These are phyloP conservation scores for Collybia sordida DNA, from an alignment of 768 basidiomycete genomes.

Conservation along the genomic window DNA sequence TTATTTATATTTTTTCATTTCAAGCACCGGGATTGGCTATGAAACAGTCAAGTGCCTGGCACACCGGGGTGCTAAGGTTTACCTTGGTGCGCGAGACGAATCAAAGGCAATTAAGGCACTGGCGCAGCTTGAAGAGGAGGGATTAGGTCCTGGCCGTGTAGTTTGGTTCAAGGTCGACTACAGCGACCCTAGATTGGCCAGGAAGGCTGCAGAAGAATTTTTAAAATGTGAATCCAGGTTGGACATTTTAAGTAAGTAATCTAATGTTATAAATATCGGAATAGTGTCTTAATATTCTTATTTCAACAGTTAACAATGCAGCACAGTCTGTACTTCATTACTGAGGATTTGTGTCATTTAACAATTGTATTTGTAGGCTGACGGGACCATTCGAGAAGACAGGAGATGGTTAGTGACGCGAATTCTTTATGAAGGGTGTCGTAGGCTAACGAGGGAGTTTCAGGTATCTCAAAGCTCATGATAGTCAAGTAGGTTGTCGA, in stretches of 20 bases:
- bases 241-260: slow-evolving; percentile 18
- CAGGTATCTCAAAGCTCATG: slow-evolving; percentile 15
- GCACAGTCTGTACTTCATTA: slow-evolving; percentile 14
- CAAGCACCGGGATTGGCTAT: slow-evolving; percentile 47
- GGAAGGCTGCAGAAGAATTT: slow-evolving; percentile 33
- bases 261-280: neutral
- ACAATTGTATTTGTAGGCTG: slow-evolving; percentile 9
- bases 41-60: slow-evolving; percentile 45
- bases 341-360: neutral
- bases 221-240: slow-evolving; percentile 16
- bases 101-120: slow-evolving; percentile 24
- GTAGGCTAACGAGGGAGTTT: neutral
- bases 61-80: slow-evolving; percentile 49
- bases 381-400: slow-evolving; percentile 18
- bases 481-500: slow-evolving; percentile 21
- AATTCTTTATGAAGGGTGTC: neutral
- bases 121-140: slow-evolving; percentile 22
- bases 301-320: slow-evolving; percentile 23
- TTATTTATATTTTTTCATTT: neutral
- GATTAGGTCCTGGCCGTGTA: slow-evolving; percentile 24
- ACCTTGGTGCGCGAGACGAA: slow-evolving; percentile 45
- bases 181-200: slow-evolving; percentile 29
- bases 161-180: slow-evolving; percentile 40
- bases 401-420: slow-evolving; percentile 18
- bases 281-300: neutral